phyloP scores from a whole-genome alignment of 768 basidiomycete species.

The Leccinellum albellum region DNA sequence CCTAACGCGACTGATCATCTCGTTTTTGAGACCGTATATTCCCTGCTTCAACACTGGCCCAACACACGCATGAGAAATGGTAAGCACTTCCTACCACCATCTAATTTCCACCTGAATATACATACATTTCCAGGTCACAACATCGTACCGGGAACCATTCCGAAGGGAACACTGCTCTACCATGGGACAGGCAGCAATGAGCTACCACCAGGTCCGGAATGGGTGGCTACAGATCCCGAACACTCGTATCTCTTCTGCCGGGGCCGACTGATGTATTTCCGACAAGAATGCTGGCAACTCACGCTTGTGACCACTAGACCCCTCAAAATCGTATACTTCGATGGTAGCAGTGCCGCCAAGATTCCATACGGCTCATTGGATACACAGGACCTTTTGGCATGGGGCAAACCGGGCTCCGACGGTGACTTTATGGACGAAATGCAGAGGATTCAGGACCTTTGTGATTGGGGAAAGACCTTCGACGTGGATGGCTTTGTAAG shows the following conservation, averaged over 20 bases:
- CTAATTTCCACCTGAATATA: slow-evolving; percentile 14
- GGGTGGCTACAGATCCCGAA: slow-evolving; percentile 36
- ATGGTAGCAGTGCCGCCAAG: slow-evolving; percentile 48
- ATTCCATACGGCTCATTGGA: slow-evolving; percentile 41
- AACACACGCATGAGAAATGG: slow-evolving; percentile 47
- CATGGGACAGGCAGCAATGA: slow-evolving; percentile 23
- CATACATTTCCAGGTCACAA: slow-evolving; percentile 17
- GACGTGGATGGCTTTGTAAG: slow-evolving; percentile 47
- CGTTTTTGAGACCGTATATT: slow-evolving; percentile 24
- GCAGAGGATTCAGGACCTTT: slow-evolving; percentile 36
- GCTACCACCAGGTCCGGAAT: slow-evolving; percentile 30
- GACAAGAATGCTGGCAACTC: slow-evolving; percentile 16
- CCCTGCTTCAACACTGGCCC: slow-evolving; percentile 41
- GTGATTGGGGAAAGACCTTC: slow-evolving; percentile 40
- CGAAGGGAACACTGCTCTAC: slow-evolving; percentile 36
- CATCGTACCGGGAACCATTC: slow-evolving; percentile 32
- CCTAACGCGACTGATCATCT: slow-evolving; percentile 26
- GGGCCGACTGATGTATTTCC: neutral
- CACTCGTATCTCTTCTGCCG: slow-evolving; percentile 38
- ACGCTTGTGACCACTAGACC: slow-evolving; percentile 24
- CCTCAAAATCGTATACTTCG: slow-evolving; percentile 49
- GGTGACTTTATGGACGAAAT: slow-evolving; percentile 26
- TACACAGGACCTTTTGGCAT: slow-evolving; percentile 45
- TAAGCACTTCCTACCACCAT: slow-evolving; percentile 13
- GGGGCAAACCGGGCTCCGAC: slow-evolving; percentile 31